Evolutionary conservation across 2,329 filamentous ascomycete species (phyloP).

Genomic region (Nemania bipapillata): DNA sequence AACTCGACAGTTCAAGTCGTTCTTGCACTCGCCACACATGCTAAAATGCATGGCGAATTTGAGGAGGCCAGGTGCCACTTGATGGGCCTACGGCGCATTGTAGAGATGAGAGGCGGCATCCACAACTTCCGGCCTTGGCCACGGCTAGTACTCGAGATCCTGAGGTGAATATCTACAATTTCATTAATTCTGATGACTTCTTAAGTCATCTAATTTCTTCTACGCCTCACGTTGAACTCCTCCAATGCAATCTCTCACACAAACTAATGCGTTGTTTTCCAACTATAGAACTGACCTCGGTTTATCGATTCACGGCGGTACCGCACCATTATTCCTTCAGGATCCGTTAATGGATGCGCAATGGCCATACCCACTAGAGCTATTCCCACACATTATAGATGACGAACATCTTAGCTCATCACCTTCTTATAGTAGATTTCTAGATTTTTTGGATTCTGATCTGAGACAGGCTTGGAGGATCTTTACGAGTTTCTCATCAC

Average conservation of each 20-base stretch:
- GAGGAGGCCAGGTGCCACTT: conserved; percentile 1
- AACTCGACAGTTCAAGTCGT: conserved; percentile 2
- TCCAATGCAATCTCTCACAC: not conserved
- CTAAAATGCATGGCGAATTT: conserved; percentile 5
- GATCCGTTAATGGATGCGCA: not conserved
- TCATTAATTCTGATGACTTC: not conserved
- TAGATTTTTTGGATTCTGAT: not conserved
- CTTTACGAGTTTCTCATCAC: not conserved
- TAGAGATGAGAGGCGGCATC: conserved; percentile 12
- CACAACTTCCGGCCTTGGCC: not conserved
- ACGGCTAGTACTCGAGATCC: not conserved
- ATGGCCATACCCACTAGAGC: not conserved
- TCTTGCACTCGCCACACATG: not conserved
- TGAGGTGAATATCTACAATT: not conserved
- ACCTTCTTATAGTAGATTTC: not conserved
- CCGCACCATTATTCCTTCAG: not conserved
- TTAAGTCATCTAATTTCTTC: not conserved
- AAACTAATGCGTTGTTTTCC: not conserved
- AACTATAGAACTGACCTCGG: not conserved
- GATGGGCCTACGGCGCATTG: not conserved
- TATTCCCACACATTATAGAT: not conserved
- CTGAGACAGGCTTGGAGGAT: not conserved
- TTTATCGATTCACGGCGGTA: not conserved
- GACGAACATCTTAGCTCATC: not conserved
- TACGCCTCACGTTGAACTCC: not conserved